Base-by-base conservation (phyloP, 1,284 basidiomycete species). In the Ceratobasidium theobromae region DNA sequence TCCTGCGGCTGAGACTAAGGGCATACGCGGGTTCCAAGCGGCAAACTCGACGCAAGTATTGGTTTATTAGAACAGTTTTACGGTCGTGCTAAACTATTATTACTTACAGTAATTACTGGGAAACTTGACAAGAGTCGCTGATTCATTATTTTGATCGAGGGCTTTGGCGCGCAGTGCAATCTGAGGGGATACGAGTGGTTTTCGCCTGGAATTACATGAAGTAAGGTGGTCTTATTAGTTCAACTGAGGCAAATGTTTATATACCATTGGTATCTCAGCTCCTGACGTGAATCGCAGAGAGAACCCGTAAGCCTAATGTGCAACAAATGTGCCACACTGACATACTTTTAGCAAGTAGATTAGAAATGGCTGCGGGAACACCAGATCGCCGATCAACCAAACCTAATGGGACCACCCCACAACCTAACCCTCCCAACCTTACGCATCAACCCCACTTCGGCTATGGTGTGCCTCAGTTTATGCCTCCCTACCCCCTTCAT, bases 151-250 rank as follows among this genome's bases (percentile, higher is more conserved):
- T 14, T 23, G 30, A 49, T 45, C 30, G 23, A 27, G 35, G 45
- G 45, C 23, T 33, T 60, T 60, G 46, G 40, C 57, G 57, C 43
- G 57, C 57, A n/a, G 18, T 14, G 32, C 57, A 49, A 48, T 60
- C 57, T 60, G 57, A 60, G 51, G 57, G 45, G 57, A 21, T 46
- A 51, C 57, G 45, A 60, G 57, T 60, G 57, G 57, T 60, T 60
- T 60, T 48, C 57, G 45, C 57, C 57, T 60, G 57, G 57, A 25
- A 60, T 60, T 60, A 60, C 57, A 60, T 60, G 57, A 60, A 49
- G 57, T 60, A 49, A 58, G 33, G 23, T n/a, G 30, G n/a, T n/a
- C 16, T 25, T 18, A 21, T 25, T 27, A 28, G 11, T 11, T 45
- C 43, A 38, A 49, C 6, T n/a, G 14, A 18, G 16, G 55, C 55